phyloP scores from a whole-genome alignment of 1,284 basidiomycete species.

The Apiotrichum montevideense region DNA sequence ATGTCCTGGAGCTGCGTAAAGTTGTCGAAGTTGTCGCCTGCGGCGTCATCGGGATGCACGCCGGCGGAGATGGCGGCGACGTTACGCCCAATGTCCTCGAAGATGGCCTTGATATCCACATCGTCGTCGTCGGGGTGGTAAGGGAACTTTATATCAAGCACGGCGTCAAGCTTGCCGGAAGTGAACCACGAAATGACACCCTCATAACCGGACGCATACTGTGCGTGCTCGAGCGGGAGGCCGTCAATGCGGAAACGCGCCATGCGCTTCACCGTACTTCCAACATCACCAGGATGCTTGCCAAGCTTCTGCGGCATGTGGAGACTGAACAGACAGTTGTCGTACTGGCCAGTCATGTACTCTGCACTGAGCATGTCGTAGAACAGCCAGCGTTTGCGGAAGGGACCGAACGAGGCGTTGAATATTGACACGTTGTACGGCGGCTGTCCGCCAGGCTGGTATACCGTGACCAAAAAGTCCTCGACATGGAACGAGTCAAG shows the following conservation, averaged over 20 bases:
- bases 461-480: slow-evolving; percentile 88
- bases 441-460: slow-evolving; percentile 87
- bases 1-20: slow-evolving; percentile 49
- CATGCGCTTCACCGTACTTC: slow-evolving; percentile 79
- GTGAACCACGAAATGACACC: slow-evolving; percentile 96
- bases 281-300: slow-evolving; percentile 61
- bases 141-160: slow-evolving; percentile 96
- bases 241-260: slow-evolving; percentile 95
- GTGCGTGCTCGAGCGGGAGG: slow-evolving; percentile 91
- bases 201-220: slow-evolving; percentile 67
- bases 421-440: slow-evolving; percentile 95
- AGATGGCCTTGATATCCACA: slow-evolving; percentile 74
- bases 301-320: slow-evolving; percentile 96
- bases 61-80: slow-evolving; percentile 52
- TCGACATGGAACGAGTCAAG: slow-evolving; percentile 83
- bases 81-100: slow-evolving; percentile 85
- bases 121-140: slow-evolving; percentile 65
- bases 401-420: slow-evolving; percentile 74
- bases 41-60: slow-evolving; percentile 30
- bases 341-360: slow-evolving; percentile 92
- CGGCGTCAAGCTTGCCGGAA: slow-evolving; percentile 91
- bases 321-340: slow-evolving; percentile 94
- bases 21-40: slow-evolving; percentile 10
- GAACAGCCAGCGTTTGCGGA: slow-evolving; percentile 92
- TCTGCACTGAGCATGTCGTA: slow-evolving; percentile 89